Evolutionary conservation across 148 eudicot genomes (phyloP), one percentile per base, ranked within the genome.

Genomic region (Vaccinium darrowii): DNA sequence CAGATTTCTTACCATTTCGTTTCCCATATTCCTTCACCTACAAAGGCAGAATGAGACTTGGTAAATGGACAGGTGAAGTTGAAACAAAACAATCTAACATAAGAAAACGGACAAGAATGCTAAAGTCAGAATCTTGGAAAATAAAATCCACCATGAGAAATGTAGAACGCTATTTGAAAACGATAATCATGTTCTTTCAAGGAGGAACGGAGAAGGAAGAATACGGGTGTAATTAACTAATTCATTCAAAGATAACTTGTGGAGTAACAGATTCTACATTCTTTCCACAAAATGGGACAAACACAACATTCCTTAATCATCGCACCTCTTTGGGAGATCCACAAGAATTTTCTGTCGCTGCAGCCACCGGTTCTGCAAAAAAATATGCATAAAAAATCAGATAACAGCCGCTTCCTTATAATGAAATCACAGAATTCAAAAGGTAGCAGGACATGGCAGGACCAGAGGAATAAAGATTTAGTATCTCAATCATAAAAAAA

Each of bases 311-410:
- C 21, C 39, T 50, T 19, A 53, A 49, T 53, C 7, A 82, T 36
- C 33, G 47, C 51, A 93, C 98, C 98, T 94, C 89, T 89, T 73
- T 72, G 93, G 97, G 88, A 87, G 98, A 91, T 91, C 92, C 92
- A 85, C 84, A 69, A 73, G 89, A 84, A 88, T 81, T 50, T 51
- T 86, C 78, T 77, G 92, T 82, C 74, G 84, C 33, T 80, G 86
- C 87, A 85, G 84, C 87, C 89, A 88, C 63, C 78, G 89, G 57
- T 51, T 87, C 95, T 92, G 85, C 52, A 18, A 90, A 87, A 57
- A 57, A 82, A 13, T 23, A 82, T 74, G 47, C 54, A 14, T 3
- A 21, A 21, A 4, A 52, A 71, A 27, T 43, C 19, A 62, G 9
- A 81, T 23, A 54, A 47, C 43, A 36, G 51, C n/a, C 72, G 14